Evolutionary conservation across 306 rosid genomes (phyloP), one percentile per base, ranked within the genome.

Genomic region (Dalbergia cochinchinensis): DNA sequence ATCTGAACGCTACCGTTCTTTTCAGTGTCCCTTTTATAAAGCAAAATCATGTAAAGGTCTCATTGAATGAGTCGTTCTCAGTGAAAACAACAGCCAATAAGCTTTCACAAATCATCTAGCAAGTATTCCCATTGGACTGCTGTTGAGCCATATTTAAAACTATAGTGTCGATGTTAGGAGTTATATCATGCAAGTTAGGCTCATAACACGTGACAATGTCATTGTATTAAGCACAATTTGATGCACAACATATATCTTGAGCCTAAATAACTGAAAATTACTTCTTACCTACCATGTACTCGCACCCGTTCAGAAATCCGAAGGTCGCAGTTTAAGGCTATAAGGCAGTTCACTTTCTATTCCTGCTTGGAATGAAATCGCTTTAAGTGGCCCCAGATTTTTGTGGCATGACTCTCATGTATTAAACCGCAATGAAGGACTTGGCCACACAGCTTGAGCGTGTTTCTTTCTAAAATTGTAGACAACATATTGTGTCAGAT

Each of bases 141-240:
- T 50, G 77, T 53, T 41, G 63, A 79, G 48, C 11, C 83, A 59
- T 76, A 65, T 41, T 65, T 86, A 19, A 77, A 34, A 73, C 42
- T 33, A 76, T 58, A 80, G 72, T 72, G 79, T 54, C 51, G 14
- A 75, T 70, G 65, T 80, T 86, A 74, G 76, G 62, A 65, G 69
- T 72, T 81, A 45, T 67, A 60, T 72, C 61, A 60, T 72, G 55
- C 74, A 80, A 53, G 76, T 77, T 77, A 72, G 87, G 83, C 76
- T 5, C 75, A 60, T 33, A 54, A 80, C 85, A 80, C 57, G 82
- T 78, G 83, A 77, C 63, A 45, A 8, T 83, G 78, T 68, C 85
- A 18, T 12, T 26, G n/a, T 65, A 39, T 57, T 33, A 13, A 74
- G 20, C 74, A 69, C 64, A 47, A 55, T 59, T 22, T n/a, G 61